phyloP scores from a whole-genome alignment of 1,284 basidiomycete genomes.

The Moesziomyces parantarcticus region DNA sequence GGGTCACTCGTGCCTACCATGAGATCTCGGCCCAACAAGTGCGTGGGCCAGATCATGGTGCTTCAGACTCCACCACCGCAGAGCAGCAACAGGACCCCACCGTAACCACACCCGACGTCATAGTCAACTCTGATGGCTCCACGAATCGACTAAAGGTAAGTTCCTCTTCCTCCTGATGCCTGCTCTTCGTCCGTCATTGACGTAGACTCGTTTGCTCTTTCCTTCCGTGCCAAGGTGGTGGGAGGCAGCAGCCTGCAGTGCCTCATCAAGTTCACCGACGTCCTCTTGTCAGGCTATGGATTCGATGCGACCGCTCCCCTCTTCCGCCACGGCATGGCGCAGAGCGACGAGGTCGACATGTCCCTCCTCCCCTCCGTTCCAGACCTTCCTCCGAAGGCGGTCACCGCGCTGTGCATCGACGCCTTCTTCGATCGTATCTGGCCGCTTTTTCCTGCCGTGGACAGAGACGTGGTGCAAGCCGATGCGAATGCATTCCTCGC shows the following conservation, averaged over 20 bases:
- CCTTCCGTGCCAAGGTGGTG: slow-evolving; percentile 5
- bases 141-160: slow-evolving; percentile 6
- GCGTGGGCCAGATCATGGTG: not conserved
- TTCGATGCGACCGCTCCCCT: slow-evolving; percentile 16
- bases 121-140: slow-evolving; percentile 13
- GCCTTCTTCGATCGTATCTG: slow-evolving; percentile 11
- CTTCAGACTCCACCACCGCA: not conserved
- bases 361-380: slow-evolving; percentile 3
- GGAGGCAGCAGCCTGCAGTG: slow-evolving; percentile 18
- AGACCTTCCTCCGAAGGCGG: not conserved
- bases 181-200: not conserved
- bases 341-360: slow-evolving; percentile 16
- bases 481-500: slow-evolving; percentile 5
- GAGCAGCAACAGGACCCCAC: not conserved
- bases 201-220: not conserved
- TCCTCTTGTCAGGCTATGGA: slow-evolving; percentile 7
- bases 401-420: slow-evolving; percentile 6
- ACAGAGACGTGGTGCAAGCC: slow-evolving; percentile 7
- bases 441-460: slow-evolving; percentile 12
- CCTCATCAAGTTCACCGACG: slow-evolving; percentile 17
- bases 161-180: not conserved
- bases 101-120: slow-evolving; percentile 5
- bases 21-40: slow-evolving; percentile 7
- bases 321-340: slow-evolving; percentile 13
- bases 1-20: slow-evolving; percentile 15